A percentile compares a stretch with the other conserved stretches of the same genome.
Conservation (phyloP, 257 asterid genomes). For the Datura wrightii region DNA sequence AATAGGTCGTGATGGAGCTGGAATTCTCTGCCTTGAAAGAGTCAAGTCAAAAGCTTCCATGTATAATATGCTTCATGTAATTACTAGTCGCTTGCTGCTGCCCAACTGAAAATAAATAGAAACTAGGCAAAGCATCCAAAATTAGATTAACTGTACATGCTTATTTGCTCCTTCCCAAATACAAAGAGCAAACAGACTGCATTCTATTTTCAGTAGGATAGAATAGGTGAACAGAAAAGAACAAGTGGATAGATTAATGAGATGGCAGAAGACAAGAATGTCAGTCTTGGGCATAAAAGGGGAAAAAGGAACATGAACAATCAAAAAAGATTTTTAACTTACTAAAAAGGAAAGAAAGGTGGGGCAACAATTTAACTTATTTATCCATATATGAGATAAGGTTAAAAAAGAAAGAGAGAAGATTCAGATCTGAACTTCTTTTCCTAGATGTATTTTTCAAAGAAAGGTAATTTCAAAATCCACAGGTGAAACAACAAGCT, state of each 20-base stretch:
- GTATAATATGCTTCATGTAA: background rate
- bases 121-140: background rate
- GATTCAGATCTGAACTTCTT: no score
- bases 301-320: background rate
- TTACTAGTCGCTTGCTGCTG: background rate
- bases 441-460: background rate
- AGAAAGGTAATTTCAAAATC: background rate
- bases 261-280: background rate
- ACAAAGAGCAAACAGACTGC: slow-evolving; percentile 15
- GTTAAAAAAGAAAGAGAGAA: no score
- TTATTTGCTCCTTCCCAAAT: slow-evolving; percentile 12
- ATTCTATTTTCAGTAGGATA: background rate
- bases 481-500: background rate
- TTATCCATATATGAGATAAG: no score
- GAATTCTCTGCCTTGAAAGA: background rate
- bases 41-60: background rate
- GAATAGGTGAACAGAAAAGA: background rate
- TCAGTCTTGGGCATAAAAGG: background rate
- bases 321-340: background rate
- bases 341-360: background rate
- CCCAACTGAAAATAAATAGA: background rate
- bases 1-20: background rate
- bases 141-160: background rate
- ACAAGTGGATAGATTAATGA: background rate
- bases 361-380: no score